Evolutionary conservation across 768 basidiomycete species (phyloP), one percentile per base, ranked within the genome.

Genomic region (Neoboletus magnificus): DNA sequence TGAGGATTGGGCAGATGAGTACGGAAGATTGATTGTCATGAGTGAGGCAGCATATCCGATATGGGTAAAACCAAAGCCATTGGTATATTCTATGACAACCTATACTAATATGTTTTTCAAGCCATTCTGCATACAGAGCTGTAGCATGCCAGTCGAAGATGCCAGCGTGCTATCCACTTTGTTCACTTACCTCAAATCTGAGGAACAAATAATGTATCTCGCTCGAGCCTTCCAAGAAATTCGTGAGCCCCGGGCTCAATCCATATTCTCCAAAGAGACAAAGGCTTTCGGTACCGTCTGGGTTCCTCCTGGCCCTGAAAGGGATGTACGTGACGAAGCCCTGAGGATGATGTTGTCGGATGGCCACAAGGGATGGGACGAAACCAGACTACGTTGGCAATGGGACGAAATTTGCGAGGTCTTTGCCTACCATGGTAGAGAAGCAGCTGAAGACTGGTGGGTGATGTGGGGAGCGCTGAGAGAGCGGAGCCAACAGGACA

Each of bases 401-500:
- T 85, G 84, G 79, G 82, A 82, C 50, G 77, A 77, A 54, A 79
- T 83, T 55, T 71, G 82, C 49, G 76, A 75, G 29, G 67, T 85
- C 60, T 82, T 79, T 60, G 69, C 72, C n/a, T 80, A 84, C 62
- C 78, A 82, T 62, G 78, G 81, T 5, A 73, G 72, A 42, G 84
- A 87, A 57, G 76, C 77, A 42, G 85, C 81, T 20, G 83, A 84
- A 55, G 82, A 83, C 64, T 86, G 83, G 83, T 87, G 83, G 83
- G 78, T 79, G 12, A 79, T 79, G 52, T 84, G 82, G 82, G 82
- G 82, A 8, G 57, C 70, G 6, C 64, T 82, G 61, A 73, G 74
- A 44, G 74, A 82, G 63, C 63, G 75, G 48, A 74, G 76, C 51
- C 56, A 68, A 30, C 47, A 54, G n/a, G 37, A 8, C 5, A 18